phyloP scores from a whole-genome alignment of 495 filamentous ascomycete genomes.

The Aspergillus olivimuriae region DNA sequence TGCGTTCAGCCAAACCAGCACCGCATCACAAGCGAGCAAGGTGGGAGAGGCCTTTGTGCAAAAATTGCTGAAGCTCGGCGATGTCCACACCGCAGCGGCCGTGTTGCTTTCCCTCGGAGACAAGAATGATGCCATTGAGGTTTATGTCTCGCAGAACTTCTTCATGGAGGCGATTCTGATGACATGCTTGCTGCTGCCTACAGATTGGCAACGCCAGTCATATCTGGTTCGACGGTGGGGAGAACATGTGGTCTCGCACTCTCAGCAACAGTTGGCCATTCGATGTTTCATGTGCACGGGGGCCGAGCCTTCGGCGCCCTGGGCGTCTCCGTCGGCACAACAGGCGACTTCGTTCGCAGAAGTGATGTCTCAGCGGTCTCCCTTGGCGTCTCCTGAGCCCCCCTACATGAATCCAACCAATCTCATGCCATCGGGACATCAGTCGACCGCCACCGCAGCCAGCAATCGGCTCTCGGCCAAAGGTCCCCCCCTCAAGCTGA shows the following conservation, averaged over 20 bases:
- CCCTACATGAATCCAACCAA: constrained; percentile 22
- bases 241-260: constrained; percentile 79
- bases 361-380: constrained; percentile 31
- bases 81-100: constrained; percentile 85
- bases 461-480: constrained; percentile 50
- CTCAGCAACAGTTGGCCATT: constrained; percentile 84
- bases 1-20: constrained; percentile 80
- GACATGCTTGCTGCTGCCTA: constrained; percentile 64
- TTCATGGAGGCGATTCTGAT: constrained; percentile 88
- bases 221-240: constrained; percentile 91
- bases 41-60: constrained; percentile 90
- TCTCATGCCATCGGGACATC: constrained; percentile 20
- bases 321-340: constrained; percentile 74
- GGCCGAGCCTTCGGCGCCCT: constrained; percentile 69
- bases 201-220: constrained; percentile 85
- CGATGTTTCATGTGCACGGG: constrained; percentile 85
- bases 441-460: constrained; percentile 20
- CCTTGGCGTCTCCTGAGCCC: constrained; percentile 37
- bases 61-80: constrained; percentile 79
- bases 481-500: constrained; percentile 82
- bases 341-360: constrained; percentile 48
- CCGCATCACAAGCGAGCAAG: constrained; percentile 75
- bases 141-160: constrained; percentile 86
- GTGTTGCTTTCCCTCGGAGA: constrained; percentile 90
- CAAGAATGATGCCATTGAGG: constrained; percentile 89